phyloP scores from a whole-genome alignment of 2,329 filamentous ascomycete genomes.

The Aspergillus phoenicis region DNA sequence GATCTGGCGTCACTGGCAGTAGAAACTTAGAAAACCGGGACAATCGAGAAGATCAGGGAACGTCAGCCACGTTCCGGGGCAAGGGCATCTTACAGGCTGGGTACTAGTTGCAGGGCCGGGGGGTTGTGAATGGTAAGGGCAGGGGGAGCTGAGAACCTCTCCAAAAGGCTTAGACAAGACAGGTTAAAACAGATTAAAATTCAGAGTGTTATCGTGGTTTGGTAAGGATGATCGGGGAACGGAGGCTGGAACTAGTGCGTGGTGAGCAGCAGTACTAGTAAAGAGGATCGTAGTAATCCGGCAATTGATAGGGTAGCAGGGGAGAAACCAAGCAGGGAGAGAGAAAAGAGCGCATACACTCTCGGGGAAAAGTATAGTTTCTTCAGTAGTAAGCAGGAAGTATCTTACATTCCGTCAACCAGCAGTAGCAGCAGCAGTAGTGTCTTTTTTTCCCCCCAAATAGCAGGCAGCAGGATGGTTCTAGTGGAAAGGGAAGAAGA shows the following conservation, averaged over 20 bases:
- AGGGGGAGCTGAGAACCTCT: not conserved
- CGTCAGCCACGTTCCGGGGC: conserved; percentile 32
- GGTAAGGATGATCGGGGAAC: conserved; percentile 9
- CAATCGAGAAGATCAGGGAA: conserved; percentile 21
- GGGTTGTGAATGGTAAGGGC: conserved; percentile 6
- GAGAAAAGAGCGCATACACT: too few species aligned
- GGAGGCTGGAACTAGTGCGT: not conserved
- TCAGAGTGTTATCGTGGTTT: conserved; percentile 6
- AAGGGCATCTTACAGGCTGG: conserved; percentile 36
- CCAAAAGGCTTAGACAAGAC: conserved; percentile 2
- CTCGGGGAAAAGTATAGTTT: too few species aligned
- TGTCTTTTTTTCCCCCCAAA: too few species aligned
- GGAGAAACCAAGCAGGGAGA: not conserved
- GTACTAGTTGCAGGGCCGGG: conserved; percentile 11
- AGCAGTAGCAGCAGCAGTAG: not conserved
- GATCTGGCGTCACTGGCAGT: conserved; percentile 32
- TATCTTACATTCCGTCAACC: not conserved
- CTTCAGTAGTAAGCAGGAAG: not conserved
- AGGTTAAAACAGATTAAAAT: not conserved
- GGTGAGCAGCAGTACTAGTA: not conserved
- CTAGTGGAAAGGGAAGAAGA: conserved; percentile 1
- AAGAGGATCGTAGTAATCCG: not conserved
- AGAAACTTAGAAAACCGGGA: conserved; percentile 14
- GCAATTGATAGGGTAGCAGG: not conserved
- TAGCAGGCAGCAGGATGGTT: conserved; percentile 6